phyloP scores from a whole-genome alignment of 202 grass and related monocot species.

The Carex arenaria region DNA sequence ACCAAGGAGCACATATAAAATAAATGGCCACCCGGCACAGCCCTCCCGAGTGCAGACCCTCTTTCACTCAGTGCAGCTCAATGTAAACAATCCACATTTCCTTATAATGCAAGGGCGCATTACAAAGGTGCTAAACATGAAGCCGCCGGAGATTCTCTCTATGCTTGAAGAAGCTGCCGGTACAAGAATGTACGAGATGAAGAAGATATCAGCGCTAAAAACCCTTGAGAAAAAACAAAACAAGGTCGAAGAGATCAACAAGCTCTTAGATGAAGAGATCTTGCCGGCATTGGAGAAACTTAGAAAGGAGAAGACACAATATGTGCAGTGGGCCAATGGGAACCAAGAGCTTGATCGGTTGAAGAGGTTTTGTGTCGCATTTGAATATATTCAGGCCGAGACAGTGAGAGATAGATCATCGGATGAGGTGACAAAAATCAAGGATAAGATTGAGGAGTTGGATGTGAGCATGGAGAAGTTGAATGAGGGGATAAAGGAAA shows the following conservation, averaged over 20 bases:
- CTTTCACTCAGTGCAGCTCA: slow-evolving; percentile 97
- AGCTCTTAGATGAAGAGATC: slow-evolving; percentile 83
- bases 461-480: slow-evolving; percentile 55
- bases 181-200: slow-evolving; percentile 99
- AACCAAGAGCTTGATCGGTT: slow-evolving; percentile 77
- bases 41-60: slow-evolving; percentile 84
- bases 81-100: slow-evolving; percentile 98
- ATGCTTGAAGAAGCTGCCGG: slow-evolving; percentile 98
- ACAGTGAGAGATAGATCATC: slow-evolving; percentile 53
- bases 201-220: slow-evolving; percentile 88
- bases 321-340: slow-evolving; percentile 93
- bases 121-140: slow-evolving; percentile 99
- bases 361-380: slow-evolving; percentile 83
- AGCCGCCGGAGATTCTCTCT: slow-evolving; percentile 85
- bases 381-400: slow-evolving; percentile 82
- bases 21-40: slow-evolving; percentile 84
- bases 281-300: slow-evolving; percentile 91
- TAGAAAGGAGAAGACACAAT: slow-evolving; percentile 81
- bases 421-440: slow-evolving; percentile 53
- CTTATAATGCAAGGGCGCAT: slow-evolving; percentile 99
- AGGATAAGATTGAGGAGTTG: slow-evolving; percentile 54
- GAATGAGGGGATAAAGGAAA: slow-evolving; percentile 69
- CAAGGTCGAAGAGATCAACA: slow-evolving; percentile 93
- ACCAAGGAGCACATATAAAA: slow-evolving; percentile 86
- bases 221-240: slow-evolving; percentile 94